Base-by-base conservation (phyloP, 768 basidiomycete genomes). In the Leccinum pellstonianum region DNA sequence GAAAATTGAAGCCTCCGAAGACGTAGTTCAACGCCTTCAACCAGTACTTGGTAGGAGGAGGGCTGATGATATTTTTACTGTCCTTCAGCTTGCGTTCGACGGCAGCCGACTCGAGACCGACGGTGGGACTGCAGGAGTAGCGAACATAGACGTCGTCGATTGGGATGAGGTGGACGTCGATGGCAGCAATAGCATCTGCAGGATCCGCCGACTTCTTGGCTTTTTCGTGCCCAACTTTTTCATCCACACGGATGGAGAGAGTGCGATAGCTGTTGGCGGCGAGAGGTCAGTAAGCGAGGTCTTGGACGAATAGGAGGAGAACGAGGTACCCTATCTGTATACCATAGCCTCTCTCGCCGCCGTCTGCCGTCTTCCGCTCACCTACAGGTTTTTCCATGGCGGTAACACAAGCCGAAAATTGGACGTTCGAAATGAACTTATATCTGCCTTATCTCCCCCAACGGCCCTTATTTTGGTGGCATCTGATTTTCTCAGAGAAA, bases 1-100 rank as follows among this genome's bases (percentile, higher is more conserved):
- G 70, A 55, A 77, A 78, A 54, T 84, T 84, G 68, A 85, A 85
- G 1, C 84, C 84, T 46, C 83, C 82, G 50, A 86, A 81, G 52
- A 85, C 59, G 55, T 83, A 86, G 63, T 78, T 79, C 17, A 82
- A 64, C 31, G 77, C 73, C 74, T 83, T 84, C 66, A 77, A 75
- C 76, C 71, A 81, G 63, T 75, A 77, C 64, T 81, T 78, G 7
- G 76, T 78, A 3, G 76, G 77, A 3, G 81, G 81, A 0, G 81
- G 77, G 21, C 77, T 79, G 21, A 85, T 80, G 47, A 77, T 70
- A 65, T 86, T 86, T 62, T 75, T 79, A 5, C 80, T 80, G 14
- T 75, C 66, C 37, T 71, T 67, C 14, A 76, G 58, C n/a, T 68
- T 72, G 25, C 81, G 75, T 54, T 74, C 70, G 29, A 81, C 77